These are phyloP conservation scores for Phanerochaete carnosa DNA, from an alignment of 768 basidiomycete species.

Conservation along the genomic window DNA sequence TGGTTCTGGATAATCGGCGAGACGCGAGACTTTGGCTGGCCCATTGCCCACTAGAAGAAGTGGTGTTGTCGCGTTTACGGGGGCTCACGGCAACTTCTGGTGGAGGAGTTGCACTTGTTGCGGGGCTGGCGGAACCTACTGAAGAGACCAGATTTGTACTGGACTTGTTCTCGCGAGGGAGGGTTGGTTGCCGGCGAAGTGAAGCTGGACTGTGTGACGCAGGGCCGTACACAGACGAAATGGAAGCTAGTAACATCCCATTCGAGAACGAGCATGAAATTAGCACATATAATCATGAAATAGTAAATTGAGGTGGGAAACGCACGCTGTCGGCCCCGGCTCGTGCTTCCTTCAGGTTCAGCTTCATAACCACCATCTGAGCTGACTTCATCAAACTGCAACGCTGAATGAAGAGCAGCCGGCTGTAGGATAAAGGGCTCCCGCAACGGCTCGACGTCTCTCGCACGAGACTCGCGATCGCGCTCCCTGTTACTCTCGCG, in stretches of 20 bases:
- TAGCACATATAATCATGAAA: background rate
- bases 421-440: conserved; percentile 62
- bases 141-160: conserved; percentile 54
- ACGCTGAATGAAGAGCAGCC: conserved; percentile 50
- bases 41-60: conserved; percentile 48
- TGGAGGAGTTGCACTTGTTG: conserved; percentile 42
- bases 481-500: conserved; percentile 39
- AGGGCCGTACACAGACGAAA: conserved; percentile 40
- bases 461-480: conserved; percentile 51
- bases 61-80: conserved; percentile 47
- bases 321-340: conserved; percentile 74
- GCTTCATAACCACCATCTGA: conserved; percentile 84
- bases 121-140: conserved; percentile 55
- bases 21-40: conserved; percentile 49
- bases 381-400: conserved; percentile 67
- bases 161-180: conserved; percentile 61
- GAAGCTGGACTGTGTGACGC: conserved; percentile 51
- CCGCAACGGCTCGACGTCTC: conserved; percentile 37
- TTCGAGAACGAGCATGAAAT: background rate
- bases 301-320: conserved; percentile 30
- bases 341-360: conserved; percentile 59
- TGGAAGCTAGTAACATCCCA: conserved; percentile 49
- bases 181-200: conserved; percentile 59
- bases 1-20: conserved; percentile 81
- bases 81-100: conserved; percentile 61